Base-by-base conservation (phyloP, 768 basidiomycete genomes). In the Cubamyces sp. region DNA sequence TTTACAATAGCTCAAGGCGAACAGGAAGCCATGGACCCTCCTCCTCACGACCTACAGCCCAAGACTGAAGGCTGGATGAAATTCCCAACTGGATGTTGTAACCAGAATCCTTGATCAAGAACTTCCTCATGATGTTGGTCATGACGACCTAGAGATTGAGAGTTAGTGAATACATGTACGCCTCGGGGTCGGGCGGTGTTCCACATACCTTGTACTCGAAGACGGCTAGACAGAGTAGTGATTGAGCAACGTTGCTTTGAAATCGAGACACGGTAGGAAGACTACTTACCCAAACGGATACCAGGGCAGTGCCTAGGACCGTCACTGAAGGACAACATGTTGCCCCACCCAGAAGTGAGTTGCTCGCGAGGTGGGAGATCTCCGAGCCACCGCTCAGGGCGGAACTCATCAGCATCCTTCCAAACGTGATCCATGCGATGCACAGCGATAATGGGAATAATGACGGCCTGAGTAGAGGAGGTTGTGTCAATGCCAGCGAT, bases 371-470 rank as follows among this genome's bases (percentile, higher is more conserved):
- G 54, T 1, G 58, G 58, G 5, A 61, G 23, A 18, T 59, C 68
- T 15, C 56, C 61, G 18, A 72, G 56, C 73, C 73, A 74, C 7
- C 73, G 69, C 56, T 71, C 69, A 11, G 73, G 73, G 5, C 65
- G 50, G 67, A 71, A 74, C 15, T 37, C 55, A 39, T 68, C 66
- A 3, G 65, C 66, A 41, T 71, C 71, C 6, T 61, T 66, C 66
- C 71, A 74, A 9, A 70, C 63, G 52, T 45, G 37, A 9, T 57
- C 51, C 43, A 51, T 45, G 25, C 61, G 61, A 12, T 68, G 60
- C 19, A 64, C 45, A 5, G 57, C 50, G n/a, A 64, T 54, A 37
- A 40, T 37, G 3, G 62, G 62, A 25, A 63, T 58, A 12, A 63
- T 3, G 11, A 63, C 61, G 19, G 57, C 61, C 50, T 60, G 18